phyloP scores from a whole-genome alignment of 441 rosid genomes.

The Hura crepitans region DNA sequence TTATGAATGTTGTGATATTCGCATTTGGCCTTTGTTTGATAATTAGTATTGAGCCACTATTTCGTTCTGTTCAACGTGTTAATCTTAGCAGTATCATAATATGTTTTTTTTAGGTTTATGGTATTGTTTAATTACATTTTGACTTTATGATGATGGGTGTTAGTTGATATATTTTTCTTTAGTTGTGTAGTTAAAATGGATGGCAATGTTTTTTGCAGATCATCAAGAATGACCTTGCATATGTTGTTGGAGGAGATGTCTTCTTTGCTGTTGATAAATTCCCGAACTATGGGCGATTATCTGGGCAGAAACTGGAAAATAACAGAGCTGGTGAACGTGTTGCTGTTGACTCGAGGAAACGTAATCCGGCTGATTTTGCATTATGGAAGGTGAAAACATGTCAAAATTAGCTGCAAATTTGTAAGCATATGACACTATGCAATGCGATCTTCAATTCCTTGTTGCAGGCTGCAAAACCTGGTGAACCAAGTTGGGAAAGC shows the following conservation, averaged over 20 bases:
- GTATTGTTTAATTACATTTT: background rate
- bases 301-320: constrained; percentile 70
- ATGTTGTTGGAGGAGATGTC: constrained; percentile 75
- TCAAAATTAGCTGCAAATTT: background rate
- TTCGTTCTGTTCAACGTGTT: background rate
- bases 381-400: constrained; percentile 70
- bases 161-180: background rate
- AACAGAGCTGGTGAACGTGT: constrained; percentile 87
- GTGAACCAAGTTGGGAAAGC: constrained; percentile 86
- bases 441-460: constrained; percentile 11
- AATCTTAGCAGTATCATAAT: background rate
- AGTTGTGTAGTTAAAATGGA: constrained; percentile 6
- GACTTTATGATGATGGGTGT: background rate
- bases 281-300: constrained; percentile 71
- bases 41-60: background rate
- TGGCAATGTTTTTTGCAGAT: constrained; percentile 51
- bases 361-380: constrained; percentile 87
- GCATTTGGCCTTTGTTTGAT: background rate
- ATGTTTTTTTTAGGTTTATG: background rate
- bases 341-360: constrained; percentile 78
- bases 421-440: background rate
- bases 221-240: constrained; percentile 65
- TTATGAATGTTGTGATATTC: too few species aligned
- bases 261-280: constrained; percentile 73
- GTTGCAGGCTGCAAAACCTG: constrained; percentile 81